Base-by-base conservation (phyloP, 441 rosid genomes). In the Pelargonium myrrhifolium region DNA sequence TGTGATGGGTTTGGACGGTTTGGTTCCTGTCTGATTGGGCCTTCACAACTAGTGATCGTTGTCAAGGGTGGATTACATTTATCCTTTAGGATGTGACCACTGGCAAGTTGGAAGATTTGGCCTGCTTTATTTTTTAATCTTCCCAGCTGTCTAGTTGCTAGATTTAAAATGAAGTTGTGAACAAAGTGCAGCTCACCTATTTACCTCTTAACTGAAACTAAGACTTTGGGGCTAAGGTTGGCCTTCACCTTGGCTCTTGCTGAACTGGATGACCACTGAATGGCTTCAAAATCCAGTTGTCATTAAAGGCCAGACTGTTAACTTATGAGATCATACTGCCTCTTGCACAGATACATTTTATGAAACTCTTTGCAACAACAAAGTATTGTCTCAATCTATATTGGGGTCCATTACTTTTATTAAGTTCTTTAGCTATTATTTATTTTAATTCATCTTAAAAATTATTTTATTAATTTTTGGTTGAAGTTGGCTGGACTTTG, bases 31-130 rank as follows among this genome's bases (percentile, higher is more conserved):
- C n/a, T n/a, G n/a, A n/a, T n/a, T n/a, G n/a, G n/a, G n/a, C n/a
- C n/a, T n/a, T n/a, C n/a, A n/a, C n/a, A n/a, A n/a, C n/a, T n/a
- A n/a, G n/a, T n/a, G n/a, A n/a, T n/a, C n/a, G n/a, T n/a, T n/a
- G n/a, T n/a, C n/a, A n/a, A 15, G 58, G 21, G 21, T 51, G 21
- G 58, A 51, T 51, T 15, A 12, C 17, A 51, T 51, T 51, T 51
- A 49, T 49, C 56, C 56, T 14, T 8, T 49, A 6, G 18, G 15
- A 8, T n/a, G n/a, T n/a, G n/a, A n/a, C n/a, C n/a, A n/a, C n/a
- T n/a, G n/a, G n/a, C n/a, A n/a, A 15, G 56, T 49, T 49, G 56
- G 15, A 49, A 49, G 56, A 49, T n/a, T 43, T 49, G 56, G 56
- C 56, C 56, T 47, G 14, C 49, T 47, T 47, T 49, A 14, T 20